Evolutionary conservation across 768 basidiomycete species (phyloP).

Genomic region (Boletus tylopilopsis): DNA sequence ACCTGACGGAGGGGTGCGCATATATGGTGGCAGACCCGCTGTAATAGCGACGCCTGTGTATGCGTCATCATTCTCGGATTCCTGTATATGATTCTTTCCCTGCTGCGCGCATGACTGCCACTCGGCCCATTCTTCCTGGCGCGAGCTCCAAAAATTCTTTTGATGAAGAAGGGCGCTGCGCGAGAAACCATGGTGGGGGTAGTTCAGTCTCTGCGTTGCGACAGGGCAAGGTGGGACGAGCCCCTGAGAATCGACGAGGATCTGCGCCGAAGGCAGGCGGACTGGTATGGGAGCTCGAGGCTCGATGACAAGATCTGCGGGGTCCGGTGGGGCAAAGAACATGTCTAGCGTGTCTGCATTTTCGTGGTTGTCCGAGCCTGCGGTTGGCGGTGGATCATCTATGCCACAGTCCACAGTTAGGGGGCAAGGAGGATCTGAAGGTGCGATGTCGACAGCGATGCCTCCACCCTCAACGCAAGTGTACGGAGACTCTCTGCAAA

Average conservation of each 20-base stretch:
- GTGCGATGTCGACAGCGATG: background rate
- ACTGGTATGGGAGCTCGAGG: slow-evolving; percentile 22
- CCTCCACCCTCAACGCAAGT: slow-evolving; percentile 8
- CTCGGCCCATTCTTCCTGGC: slow-evolving; percentile 50
- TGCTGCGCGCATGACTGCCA: slow-evolving; percentile 24
- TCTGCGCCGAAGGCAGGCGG: slow-evolving; percentile 11
- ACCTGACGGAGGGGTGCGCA: slow-evolving; percentile 25
- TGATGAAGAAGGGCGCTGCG: slow-evolving; percentile 54
- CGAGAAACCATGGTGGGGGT: slow-evolving; percentile 60
- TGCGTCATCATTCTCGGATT: slow-evolving; percentile 14
- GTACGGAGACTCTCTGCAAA: background rate
- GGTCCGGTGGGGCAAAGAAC: slow-evolving; percentile 11
- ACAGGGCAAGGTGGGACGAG: slow-evolving; percentile 1
- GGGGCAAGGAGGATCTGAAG: background rate
- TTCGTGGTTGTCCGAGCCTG: slow-evolving; percentile 15
- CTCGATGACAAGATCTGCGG: slow-evolving; percentile 15
- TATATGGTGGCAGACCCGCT: slow-evolving; percentile 14
- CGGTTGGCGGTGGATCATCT: slow-evolving; percentile 3
- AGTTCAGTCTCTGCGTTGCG: slow-evolving; percentile 38
- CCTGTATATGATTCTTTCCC: background rate
- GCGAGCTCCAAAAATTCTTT: slow-evolving; percentile 60
- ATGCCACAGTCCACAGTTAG: background rate
- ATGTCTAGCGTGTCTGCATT: slow-evolving; percentile 5
- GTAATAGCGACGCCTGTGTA: slow-evolving; percentile 25
- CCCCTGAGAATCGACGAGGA: background rate